Conservation (phyloP, 2,329 filamentous ascomycete species). For the Teratosphaeria gauchensis region DNA sequence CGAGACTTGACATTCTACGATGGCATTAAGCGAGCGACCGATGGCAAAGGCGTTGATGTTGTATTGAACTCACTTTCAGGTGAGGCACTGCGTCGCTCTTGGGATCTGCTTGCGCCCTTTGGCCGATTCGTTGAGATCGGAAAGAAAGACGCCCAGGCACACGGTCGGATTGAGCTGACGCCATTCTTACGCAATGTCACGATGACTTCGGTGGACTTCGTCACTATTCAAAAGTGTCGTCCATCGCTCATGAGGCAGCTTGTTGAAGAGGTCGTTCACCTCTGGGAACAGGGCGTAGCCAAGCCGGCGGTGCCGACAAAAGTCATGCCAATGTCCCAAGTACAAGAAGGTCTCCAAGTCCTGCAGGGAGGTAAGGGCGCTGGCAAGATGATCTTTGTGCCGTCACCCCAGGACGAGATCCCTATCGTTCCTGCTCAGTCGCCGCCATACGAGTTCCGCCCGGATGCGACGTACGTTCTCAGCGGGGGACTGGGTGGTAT, state of each 20-base stretch:
- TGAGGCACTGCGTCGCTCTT: slow-evolving; percentile 17
- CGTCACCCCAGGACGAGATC: neutral
- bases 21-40: slow-evolving; percentile 16
- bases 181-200: slow-evolving; percentile 5
- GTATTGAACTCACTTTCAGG: slow-evolving; percentile 21
- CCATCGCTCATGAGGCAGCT: neutral
- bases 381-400: slow-evolving; percentile 1
- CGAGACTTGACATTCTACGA: slow-evolving; percentile 18
- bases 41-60: slow-evolving; percentile 13
- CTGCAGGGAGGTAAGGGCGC: slow-evolving; percentile 1
- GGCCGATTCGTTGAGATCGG: slow-evolving; percentile 22
- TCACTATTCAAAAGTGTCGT: neutral
- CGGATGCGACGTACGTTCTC: slow-evolving; percentile 2
- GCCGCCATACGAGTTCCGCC: neutral
- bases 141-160: slow-evolving; percentile 8
- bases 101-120: slow-evolving; percentile 19
- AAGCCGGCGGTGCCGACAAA: neutral
- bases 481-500: slow-evolving; percentile 6
- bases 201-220: slow-evolving; percentile 5
- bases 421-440: neutral
- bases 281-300: slow-evolving; percentile 1
- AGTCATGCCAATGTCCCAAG: neutral
- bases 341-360: neutral
- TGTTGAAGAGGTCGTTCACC: neutral
- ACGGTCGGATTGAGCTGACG: slow-evolving; percentile 3